Conservation (phyloP, 163 green algal species). For the Smithsoniella earleae region DNA sequence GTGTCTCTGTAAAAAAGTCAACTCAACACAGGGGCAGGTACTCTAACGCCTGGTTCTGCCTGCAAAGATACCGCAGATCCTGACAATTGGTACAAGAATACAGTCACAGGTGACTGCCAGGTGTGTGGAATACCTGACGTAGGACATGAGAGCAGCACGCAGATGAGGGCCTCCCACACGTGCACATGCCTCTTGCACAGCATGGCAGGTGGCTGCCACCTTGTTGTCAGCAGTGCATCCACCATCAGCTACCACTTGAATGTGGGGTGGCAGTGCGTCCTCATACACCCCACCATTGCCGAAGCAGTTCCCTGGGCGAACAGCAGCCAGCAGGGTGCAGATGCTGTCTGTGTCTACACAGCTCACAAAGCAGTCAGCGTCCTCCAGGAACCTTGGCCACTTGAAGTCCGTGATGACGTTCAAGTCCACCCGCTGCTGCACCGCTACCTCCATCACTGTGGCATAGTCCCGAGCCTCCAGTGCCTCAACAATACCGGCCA, state of each 20-base stretch:
- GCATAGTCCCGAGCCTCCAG: slow-evolving; percentile 45
- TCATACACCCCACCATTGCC: slow-evolving; percentile 52
- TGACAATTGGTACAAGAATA: background rate
- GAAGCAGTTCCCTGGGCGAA: slow-evolving; percentile 48
- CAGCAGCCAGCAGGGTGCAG: slow-evolving; percentile 67
- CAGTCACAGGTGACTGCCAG: background rate
- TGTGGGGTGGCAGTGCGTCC: background rate
- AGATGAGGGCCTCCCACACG: slow-evolving; percentile 38
- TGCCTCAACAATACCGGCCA: slow-evolving; percentile 49
- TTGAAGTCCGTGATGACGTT: slow-evolving; percentile 81
- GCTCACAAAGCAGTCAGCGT: slow-evolving; percentile 44
- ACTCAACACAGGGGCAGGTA: no score
- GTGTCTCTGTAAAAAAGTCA: no score
- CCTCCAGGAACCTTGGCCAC: slow-evolving; percentile 54
- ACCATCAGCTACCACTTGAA: slow-evolving; percentile 30
- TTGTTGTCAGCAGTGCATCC: background rate
- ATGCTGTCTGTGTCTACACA: slow-evolving; percentile 45
- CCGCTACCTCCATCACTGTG: slow-evolving; percentile 54
- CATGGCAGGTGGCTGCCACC: no score
- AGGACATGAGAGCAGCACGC: slow-evolving; percentile 47
- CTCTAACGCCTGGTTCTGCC: no score
- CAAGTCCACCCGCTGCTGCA: slow-evolving; percentile 60
- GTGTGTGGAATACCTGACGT: slow-evolving; percentile 44
- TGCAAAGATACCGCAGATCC: no score
- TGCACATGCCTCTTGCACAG: slow-evolving; percentile 46